phyloP scores from a whole-genome alignment of 805 yeast species.

The Yamadazyma ubonensis region DNA sequence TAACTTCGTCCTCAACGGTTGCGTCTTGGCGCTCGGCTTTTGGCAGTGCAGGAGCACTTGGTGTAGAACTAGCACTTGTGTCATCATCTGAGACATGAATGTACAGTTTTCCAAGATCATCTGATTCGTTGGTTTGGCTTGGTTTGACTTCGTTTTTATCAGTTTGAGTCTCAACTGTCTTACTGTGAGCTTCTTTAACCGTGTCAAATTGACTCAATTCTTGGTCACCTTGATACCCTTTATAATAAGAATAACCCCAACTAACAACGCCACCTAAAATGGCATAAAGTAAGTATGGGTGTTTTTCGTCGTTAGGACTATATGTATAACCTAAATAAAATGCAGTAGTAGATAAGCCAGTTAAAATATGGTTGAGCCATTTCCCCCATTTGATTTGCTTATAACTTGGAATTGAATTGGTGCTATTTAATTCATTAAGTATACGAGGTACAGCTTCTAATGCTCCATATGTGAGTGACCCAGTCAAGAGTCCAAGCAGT shows the following conservation, averaged over 20 bases:
- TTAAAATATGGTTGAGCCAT: constrained; percentile 32
- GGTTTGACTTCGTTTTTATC: not conserved
- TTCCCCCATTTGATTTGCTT: constrained; percentile 23
- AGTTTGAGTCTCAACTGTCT: not conserved
- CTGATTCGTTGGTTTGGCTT: constrained; percentile 14
- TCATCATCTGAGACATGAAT: constrained; percentile 44
- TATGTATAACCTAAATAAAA: constrained; percentile 56
- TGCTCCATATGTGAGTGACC: constrained; percentile 46
- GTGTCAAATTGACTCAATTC: constrained; percentile 12
- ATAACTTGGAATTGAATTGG: constrained; percentile 19
- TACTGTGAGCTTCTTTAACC: constrained; percentile 3
- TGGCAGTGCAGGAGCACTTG: not conserved
- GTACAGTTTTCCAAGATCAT: constrained; percentile 38
- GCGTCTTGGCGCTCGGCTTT: constrained; percentile 11
- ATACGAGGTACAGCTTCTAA: constrained; percentile 30
- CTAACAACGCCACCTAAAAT: constrained; percentile 53
- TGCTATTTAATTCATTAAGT: constrained; percentile 19
- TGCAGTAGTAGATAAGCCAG: constrained; percentile 48
- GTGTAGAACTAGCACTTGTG: constrained; percentile 10
- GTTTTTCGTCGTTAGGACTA: constrained; percentile 57
- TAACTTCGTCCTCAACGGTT: constrained; percentile 25
- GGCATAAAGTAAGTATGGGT: constrained; percentile 71
- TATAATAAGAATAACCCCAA: constrained; percentile 21
- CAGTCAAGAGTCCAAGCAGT: constrained; percentile 65
- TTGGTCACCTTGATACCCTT: constrained; percentile 18